Evolutionary conservation across 176 grass and related monocot genomes (phyloP).

Genomic region (Typha latifolia): DNA sequence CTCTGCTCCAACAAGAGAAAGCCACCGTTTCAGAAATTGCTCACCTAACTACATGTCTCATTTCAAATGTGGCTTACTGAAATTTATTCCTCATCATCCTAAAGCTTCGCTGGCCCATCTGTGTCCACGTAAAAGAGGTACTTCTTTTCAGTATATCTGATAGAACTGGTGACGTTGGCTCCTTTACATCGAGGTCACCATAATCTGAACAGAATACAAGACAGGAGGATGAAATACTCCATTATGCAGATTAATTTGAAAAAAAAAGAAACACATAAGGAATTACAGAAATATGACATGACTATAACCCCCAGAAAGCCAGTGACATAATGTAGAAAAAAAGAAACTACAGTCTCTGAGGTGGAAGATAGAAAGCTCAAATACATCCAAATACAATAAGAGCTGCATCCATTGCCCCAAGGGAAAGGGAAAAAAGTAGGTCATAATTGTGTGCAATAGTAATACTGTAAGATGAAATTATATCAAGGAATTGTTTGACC

Average conservation of each 20-base stretch:
- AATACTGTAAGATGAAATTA: too few relatives aligned
- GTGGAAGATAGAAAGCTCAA: too few relatives aligned
- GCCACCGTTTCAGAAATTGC: not conserved
- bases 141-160: constrained; percentile 57
- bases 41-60: constrained; percentile 27
- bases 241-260: not conserved
- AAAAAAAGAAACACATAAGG: not conserved
- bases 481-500: too few relatives aligned
- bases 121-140: constrained; percentile 52
- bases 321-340: too few relatives aligned
- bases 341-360: too few relatives aligned
- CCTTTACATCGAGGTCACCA: constrained; percentile 45
- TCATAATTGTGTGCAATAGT: too few relatives aligned
- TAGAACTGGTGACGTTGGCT: constrained; percentile 29
- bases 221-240: not conserved
- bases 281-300: not conserved
- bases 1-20: not conserved
- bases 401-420: too few relatives aligned
- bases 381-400: too few relatives aligned
- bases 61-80: constrained; percentile 54
- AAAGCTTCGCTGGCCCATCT: constrained; percentile 65
- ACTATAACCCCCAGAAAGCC: too few relatives aligned
- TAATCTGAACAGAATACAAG: constrained; percentile 60
- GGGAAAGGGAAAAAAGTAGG: too few relatives aligned
- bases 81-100: constrained; percentile 66